Evolutionary conservation across 345 rosid species (phyloP).

Genomic region (Salix brachista): DNA sequence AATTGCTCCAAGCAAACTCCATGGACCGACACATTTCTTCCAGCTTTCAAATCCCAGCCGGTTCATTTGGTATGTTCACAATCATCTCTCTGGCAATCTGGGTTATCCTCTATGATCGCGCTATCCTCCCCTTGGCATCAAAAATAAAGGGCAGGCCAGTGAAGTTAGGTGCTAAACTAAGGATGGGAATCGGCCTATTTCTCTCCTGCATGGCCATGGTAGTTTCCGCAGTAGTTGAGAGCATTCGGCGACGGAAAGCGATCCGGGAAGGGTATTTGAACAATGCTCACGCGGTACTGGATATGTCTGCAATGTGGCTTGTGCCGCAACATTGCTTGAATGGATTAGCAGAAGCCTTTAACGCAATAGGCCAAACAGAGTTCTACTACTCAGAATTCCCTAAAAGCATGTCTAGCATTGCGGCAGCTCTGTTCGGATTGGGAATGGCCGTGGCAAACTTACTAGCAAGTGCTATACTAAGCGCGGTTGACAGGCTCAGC

Average conservation of each 20-base stretch:
- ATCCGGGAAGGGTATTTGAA: conserved; percentile 27
- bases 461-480: conserved; percentile 37
- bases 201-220: conserved; percentile 29
- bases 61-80: conserved; percentile 37
- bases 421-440: conserved; percentile 19
- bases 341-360: conserved; percentile 47
- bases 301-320: conserved; percentile 53
- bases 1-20: conserved; percentile 38
- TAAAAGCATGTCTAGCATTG: conserved; percentile 48
- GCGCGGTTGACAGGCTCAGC: conserved; percentile 25
- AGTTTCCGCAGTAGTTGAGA: conserved; percentile 37
- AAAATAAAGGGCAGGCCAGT: conserved; percentile 29
- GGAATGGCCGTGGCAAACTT: conserved; percentile 35
- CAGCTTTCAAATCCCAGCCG: conserved; percentile 51
- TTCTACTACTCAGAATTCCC: conserved; percentile 55
- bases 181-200: conserved; percentile 47
- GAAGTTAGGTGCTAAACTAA: conserved; percentile 35
- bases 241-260: conserved; percentile 24
- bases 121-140: conserved; percentile 37
- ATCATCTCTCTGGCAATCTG: conserved; percentile 31
- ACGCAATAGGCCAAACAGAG: conserved; percentile 39
- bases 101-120: conserved; percentile 41
- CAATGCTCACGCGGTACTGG: conserved; percentile 19
- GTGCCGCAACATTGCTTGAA: conserved; percentile 27
- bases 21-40: conserved; percentile 50